Conservation (phyloP, 352 stramenopile species). For the Globisporangium megalacanthum region DNA sequence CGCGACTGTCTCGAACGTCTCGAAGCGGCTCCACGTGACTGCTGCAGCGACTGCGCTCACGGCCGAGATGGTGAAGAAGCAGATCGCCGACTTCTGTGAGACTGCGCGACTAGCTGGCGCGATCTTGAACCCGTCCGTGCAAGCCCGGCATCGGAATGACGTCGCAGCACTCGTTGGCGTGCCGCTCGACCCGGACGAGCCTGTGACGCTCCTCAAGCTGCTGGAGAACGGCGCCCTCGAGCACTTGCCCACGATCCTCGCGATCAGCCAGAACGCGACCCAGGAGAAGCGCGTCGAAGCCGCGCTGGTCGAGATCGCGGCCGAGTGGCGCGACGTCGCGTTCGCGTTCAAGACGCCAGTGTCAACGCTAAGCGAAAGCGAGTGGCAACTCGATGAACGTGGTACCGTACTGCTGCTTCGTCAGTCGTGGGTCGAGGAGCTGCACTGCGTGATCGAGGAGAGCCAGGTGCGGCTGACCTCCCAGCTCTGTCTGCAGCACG, state of each 20-base stretch:
- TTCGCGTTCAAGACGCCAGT: conserved; percentile 39
- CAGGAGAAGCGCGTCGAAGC: conserved; percentile 61
- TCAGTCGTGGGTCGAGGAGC: conserved; percentile 24
- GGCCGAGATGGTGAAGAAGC: conserved; percentile 70
- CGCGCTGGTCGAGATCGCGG: conserved; percentile 33
- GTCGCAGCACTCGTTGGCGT: conserved; percentile 44
- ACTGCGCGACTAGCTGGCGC: conserved; percentile 56
- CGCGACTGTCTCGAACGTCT: conserved; percentile 35
- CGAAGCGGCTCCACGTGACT: conserved; percentile 51
- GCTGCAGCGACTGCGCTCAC: conserved; percentile 54
- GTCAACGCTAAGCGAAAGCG: not conserved
- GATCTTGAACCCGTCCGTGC: conserved; percentile 61
- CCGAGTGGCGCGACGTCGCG: conserved; percentile 38
- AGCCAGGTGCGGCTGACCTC: conserved; percentile 48
- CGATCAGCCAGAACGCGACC: conserved; percentile 62
- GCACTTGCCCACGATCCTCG: conserved; percentile 35
- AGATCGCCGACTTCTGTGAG: conserved; percentile 72
- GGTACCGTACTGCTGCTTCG: too few relatives aligned
- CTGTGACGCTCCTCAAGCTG: conserved; percentile 63
- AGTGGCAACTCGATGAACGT: too few relatives aligned
- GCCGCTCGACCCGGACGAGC: conserved; percentile 35
- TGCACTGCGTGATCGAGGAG: conserved; percentile 53
- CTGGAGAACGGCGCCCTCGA: conserved; percentile 66
- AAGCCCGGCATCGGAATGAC: conserved; percentile 58
- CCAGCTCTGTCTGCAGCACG: conserved; percentile 40